A percentile compares a stretch with the other conserved stretches of the same genome.
These are phyloP conservation scores for Coemansia sp. DNA, from an alignment of 192 early-diverging fungal species.

Conservation along the genomic window DNA sequence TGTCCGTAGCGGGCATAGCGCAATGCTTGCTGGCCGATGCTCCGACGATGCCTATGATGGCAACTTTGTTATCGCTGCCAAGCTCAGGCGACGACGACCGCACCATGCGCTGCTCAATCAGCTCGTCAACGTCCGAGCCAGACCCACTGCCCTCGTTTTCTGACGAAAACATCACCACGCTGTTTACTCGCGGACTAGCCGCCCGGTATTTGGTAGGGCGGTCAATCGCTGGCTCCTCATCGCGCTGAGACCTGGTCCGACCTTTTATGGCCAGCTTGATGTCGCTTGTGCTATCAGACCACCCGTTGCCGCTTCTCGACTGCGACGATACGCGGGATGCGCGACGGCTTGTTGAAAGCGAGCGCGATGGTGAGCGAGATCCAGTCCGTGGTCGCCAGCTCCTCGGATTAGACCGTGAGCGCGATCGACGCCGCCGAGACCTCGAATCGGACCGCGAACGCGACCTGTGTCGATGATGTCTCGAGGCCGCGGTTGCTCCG, in stretches of 20 bases:
- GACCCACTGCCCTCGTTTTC: slow-evolving; percentile 11
- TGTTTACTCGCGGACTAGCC: slow-evolving; percentile 19
- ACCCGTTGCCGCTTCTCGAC: neutral
- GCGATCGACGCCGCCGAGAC: neutral
- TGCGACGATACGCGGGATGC: neutral
- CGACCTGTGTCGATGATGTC: neutral
- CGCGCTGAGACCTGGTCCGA: slow-evolving; percentile 27
- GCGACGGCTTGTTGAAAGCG: neutral
- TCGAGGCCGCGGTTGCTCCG: neutral
- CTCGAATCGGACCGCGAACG: neutral
- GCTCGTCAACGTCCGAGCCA: slow-evolving; percentile 7
- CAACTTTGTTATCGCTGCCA: neutral
- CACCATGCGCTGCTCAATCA: slow-evolving; percentile 16
- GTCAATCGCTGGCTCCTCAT: neutral
- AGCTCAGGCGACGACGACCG: neutral
- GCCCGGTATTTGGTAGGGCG: slow-evolving; percentile 11
- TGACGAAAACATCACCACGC: slow-evolving; percentile 23
- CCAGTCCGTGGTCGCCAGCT: neutral
- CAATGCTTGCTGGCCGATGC: slow-evolving; percentile 9
- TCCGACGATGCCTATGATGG: slow-evolving; percentile 24
- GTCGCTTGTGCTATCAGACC: neutral
- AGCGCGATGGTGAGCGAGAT: slow-evolving; percentile 2
- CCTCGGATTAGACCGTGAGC: neutral
- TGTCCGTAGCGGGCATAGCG: neutral
- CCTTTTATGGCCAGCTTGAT: slow-evolving; percentile 35